These are phyloP conservation scores for Geotrichum bryndzae DNA, from an alignment of 1,139 yeast species.

Conservation along the genomic window DNA sequence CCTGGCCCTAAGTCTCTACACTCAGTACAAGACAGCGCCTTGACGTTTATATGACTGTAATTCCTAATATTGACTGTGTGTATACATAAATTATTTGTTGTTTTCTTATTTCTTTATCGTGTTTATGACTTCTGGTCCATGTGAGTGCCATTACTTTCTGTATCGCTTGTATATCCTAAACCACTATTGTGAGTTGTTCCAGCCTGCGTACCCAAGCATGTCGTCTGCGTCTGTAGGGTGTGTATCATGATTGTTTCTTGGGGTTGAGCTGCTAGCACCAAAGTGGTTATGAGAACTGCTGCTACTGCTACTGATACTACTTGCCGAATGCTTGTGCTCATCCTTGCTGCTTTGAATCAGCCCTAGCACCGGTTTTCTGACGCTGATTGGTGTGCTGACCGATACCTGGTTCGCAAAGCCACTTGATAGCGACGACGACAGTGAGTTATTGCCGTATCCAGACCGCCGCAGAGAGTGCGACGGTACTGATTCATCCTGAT, in stretches of 20 bases:
- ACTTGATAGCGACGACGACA: conserved; percentile 6
- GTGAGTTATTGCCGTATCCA: background rate
- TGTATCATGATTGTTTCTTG: background rate
- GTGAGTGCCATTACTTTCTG: background rate
- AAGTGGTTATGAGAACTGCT: background rate
- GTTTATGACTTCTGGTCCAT: background rate
- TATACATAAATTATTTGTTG: background rate
- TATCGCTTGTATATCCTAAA: background rate
- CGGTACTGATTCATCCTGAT: background rate
- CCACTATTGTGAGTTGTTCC: conserved; percentile 4
- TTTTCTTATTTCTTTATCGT: background rate
- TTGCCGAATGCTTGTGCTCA: background rate
- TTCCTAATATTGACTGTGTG: background rate
- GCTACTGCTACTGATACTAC: background rate
- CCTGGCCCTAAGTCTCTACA: conserved; percentile 22
- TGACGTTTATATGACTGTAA: background rate
- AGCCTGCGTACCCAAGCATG: conserved; percentile 14
- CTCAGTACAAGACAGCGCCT: background rate
- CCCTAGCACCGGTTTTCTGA: background rate
- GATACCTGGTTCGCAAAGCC: conserved; percentile 8
- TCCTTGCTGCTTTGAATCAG: background rate
- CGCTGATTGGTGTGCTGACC: conserved; percentile 2
- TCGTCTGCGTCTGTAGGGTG: conserved; percentile 6
- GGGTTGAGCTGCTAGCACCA: background rate
- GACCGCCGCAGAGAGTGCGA: background rate